Conservation (phyloP, 129 eudicot species). For the Rutidosis leptorrhynchoides region DNA sequence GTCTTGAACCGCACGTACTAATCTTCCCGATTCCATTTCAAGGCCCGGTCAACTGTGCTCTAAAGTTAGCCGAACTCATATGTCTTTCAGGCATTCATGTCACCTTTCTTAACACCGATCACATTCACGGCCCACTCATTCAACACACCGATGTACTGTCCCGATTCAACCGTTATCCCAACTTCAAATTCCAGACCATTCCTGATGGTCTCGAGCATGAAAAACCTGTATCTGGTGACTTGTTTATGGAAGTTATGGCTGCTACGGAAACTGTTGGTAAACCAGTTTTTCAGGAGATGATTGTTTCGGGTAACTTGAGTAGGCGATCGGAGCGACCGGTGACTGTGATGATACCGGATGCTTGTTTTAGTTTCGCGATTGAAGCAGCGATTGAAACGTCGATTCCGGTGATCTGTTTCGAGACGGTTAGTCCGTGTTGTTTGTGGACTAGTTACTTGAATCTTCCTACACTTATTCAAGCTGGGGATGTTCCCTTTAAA, state of each 20-base stretch:
- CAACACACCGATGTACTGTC: constrained; percentile 32
- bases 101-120: constrained; percentile 57
- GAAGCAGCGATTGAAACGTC: constrained; percentile 36
- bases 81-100: constrained; percentile 38
- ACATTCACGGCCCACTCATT: constrained; percentile 43
- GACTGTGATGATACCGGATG: constrained; percentile 41
- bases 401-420: constrained; percentile 40
- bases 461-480: constrained; percentile 22
- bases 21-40: constrained; percentile 65
- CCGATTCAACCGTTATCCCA: constrained; percentile 36
- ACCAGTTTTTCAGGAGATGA: constrained; percentile 36
- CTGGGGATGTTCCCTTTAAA: constrained; percentile 31
- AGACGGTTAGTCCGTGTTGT: constrained; percentile 38
- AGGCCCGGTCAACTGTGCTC: constrained; percentile 57
- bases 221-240: constrained; percentile 34
- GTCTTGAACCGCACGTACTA: constrained; percentile 41
- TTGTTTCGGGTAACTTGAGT: constrained; percentile 33
- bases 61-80: constrained; percentile 60
- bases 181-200: constrained; percentile 37
- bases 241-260: constrained; percentile 16
- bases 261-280: constrained; percentile 21
- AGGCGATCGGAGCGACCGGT: constrained; percentile 25
- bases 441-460: constrained; percentile 28
- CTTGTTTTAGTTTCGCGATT: constrained; percentile 31
- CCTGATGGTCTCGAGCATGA: constrained; percentile 44